Evolutionary conservation across 2,329 filamentous ascomycete genomes (phyloP), one percentile per base, ranked within the genome.

Genomic region (Diaporthe helianthi): DNA sequence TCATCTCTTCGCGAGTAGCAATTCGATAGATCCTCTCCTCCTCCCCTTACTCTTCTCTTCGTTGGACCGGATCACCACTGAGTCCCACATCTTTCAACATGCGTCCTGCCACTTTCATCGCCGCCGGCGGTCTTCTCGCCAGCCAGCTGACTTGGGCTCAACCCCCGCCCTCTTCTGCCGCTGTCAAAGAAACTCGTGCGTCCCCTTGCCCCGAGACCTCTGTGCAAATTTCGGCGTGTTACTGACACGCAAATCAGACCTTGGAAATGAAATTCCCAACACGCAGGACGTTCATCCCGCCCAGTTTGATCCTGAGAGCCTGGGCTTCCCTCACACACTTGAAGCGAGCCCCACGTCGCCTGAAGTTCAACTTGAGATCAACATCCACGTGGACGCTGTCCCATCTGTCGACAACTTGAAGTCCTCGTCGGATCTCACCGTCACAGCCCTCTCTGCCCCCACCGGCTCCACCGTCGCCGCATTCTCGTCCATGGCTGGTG

Each of bases 1-100:
- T 71, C 63, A 69, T 69, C 52, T 67, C 67, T 71, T 72, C 69
- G 68, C 52, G 46, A 58, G 52, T 69, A 71, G 68, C 58, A 64
- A 68, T 73, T 73, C 65, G 70, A 67, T 61, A 69, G 66, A 51
- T 68, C 58, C 64, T 61, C 60, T 66, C 65, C 58, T 65, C 53
- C 36, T 52, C 53, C 36, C 47, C 38, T 47, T 54, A 24, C 63
- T 46, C 65, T 68, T 55, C 63, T 46, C 65, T 68, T 55, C 41
- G 65, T 47, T 60, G 12, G 33, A 3, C 10, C 65, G 51, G 58
- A 55, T 36, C 49, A 66, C 55, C 53, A 17, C 24, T 13, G 5
- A 33, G 8, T 13, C 31, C 26, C 22, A 17, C 8, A 41, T 24
- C 19, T 2, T 47, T 68, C 69, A 66, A 13, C 38, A 71, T 71